Percentiles rank a stretch among this genome's conserved stretches.
Conservation (phyloP, 208 protist species). For the Angomonas deanei region DNA sequence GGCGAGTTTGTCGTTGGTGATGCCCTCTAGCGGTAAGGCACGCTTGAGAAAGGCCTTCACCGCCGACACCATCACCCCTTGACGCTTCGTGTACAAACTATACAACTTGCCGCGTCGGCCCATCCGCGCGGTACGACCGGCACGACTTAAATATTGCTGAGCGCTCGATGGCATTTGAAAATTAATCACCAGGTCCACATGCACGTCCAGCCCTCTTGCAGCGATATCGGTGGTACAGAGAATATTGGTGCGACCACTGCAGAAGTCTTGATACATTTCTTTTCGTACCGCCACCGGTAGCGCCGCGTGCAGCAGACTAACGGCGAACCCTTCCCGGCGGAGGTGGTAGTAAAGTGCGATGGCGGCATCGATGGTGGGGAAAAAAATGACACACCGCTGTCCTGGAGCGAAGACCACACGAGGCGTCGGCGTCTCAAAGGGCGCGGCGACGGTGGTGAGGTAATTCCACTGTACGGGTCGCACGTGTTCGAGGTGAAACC, state of each 20-base stretch:
- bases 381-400: constrained; percentile 63
- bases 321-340: constrained; percentile 43
- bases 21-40: constrained; percentile 46
- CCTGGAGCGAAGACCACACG: constrained; percentile 63
- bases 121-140: constrained; percentile 74
- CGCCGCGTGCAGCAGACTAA: constrained; percentile 64
- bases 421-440: constrained; percentile 55
- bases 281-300: constrained; percentile 55
- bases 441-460: constrained; percentile 61
- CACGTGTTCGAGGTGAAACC: constrained; percentile 48
- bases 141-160: constrained; percentile 60
- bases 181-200: constrained; percentile 87
- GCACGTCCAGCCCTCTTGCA: constrained; percentile 72
- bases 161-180: constrained; percentile 82
- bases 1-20: constrained; percentile 60
- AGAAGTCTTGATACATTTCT: constrained; percentile 63
- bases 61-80: constrained; percentile 67
- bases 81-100: constrained; percentile 67
- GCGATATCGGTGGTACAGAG: constrained; percentile 90
- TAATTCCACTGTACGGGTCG: constrained; percentile 68
- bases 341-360: constrained; percentile 78
- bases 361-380: constrained; percentile 58
- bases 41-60: constrained; percentile 51
- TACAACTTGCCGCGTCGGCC: constrained; percentile 62
- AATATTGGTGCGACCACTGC: constrained; percentile 75